Percentiles rank a stretch among this genome's conserved stretches.
Evolutionary conservation across 768 basidiomycete species (phyloP).

Genomic region (Russula virescens): DNA sequence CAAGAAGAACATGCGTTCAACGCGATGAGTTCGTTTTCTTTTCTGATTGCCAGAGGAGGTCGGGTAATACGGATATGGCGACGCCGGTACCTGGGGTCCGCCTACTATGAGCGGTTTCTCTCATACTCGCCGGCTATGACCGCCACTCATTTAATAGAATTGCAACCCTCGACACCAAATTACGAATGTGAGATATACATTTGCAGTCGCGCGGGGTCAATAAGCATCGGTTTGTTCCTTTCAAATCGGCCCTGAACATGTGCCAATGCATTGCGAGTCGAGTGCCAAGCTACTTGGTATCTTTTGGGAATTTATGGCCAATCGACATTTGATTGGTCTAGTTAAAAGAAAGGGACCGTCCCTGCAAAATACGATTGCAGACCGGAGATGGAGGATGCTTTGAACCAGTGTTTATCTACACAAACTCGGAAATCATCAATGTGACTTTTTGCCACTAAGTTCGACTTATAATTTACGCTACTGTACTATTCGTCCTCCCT

Average conservation of each 20-base stretch:
- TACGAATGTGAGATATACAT: too few species aligned
- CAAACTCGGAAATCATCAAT: background rate
- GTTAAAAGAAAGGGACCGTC: too few species aligned
- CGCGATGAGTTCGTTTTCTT: background rate
- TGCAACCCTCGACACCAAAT: too few species aligned
- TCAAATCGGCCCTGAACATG: background rate
- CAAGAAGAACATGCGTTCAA: background rate
- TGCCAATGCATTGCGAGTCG: background rate
- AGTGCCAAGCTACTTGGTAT: background rate
- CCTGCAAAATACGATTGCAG: background rate
- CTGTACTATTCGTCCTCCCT: too few species aligned
- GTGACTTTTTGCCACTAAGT: background rate
- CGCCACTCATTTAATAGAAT: background rate
- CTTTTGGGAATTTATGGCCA: background rate
- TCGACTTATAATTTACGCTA: background rate
- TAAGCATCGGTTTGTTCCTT: background rate
- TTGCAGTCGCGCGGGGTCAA: too few species aligned
- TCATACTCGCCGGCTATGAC: conserved; percentile 10
- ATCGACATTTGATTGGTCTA: background rate
- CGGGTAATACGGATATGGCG: background rate
- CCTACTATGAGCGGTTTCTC: background rate
- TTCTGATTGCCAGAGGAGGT: background rate
- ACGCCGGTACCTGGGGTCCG: conserved; percentile 13
- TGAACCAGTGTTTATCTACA: background rate
- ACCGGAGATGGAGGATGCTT: background rate